phyloP scores from a whole-genome alignment of 345 rosid genomes.

The Citrus inodora region DNA sequence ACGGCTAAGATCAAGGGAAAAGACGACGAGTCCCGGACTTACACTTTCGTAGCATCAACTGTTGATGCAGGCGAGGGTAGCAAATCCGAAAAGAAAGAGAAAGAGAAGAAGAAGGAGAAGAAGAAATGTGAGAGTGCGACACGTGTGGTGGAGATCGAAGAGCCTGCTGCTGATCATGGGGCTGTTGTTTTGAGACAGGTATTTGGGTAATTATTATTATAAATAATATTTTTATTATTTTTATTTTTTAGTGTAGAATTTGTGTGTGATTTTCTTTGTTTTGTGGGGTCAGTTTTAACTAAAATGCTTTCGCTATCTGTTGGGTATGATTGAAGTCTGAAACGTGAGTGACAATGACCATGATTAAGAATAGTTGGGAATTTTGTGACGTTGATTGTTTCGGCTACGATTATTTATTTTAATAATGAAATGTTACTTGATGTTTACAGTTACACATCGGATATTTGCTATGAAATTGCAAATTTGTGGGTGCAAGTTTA shows the following conservation, averaged over 20 bases:
- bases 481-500: background rate
- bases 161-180: slow-evolving; percentile 42
- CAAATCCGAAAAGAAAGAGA: slow-evolving; percentile 37
- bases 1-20: slow-evolving; percentile 57
- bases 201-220: background rate
- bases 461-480: background rate
- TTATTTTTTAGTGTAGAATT: too few relatives aligned
- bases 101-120: slow-evolving; percentile 26
- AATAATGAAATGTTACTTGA: background rate
- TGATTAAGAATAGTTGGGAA: background rate
- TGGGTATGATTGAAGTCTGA: background rate
- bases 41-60: slow-evolving; percentile 51
- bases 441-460: background rate
- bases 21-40: slow-evolving; percentile 49
- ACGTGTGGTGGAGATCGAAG: slow-evolving; percentile 72
- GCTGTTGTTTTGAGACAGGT: slow-evolving; percentile 64
- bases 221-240: background rate
- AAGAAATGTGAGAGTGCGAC: slow-evolving; percentile 35
- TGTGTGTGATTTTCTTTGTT: background rate
- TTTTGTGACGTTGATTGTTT: slow-evolving; percentile 9
- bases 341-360: background rate
- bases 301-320: background rate
- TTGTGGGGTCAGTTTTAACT: background rate
- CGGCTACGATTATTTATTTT: background rate
- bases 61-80: slow-evolving; percentile 39